Evolutionary conservation across 257 asterid species (phyloP), one percentile per base, ranked within the genome.

Genomic region (Nicotiana tabacum): DNA sequence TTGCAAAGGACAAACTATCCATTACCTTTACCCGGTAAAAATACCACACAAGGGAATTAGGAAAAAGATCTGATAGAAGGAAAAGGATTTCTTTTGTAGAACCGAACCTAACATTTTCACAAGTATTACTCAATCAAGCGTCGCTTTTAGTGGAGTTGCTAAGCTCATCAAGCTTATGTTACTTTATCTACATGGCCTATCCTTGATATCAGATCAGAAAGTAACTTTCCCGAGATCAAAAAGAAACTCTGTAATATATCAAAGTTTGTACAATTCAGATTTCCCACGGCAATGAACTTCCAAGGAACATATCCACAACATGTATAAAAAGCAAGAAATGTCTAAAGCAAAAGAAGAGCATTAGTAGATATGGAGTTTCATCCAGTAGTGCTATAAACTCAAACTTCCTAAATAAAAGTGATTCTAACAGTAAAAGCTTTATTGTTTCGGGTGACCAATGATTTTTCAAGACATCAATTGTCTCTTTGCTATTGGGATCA

Each of bases 371-470:
- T 15, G 8, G 15, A 27, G 64, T 48, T 51, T 27, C 62, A 27
- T 27, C 57, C 15, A 12, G 13, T 53, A 10, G 15, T 3, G 43
- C 43, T 48, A 64, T 27, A 74, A 48, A 74, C 80, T 48, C 3
- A 15, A 74, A 51, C 43, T 74, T 48, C 24, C 8, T 6, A 74
- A 74, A 27, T 32, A 32, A 3, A 32, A 32, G 35, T 32, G 35
- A 32, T 32, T 32, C 0, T 32, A 17, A 60, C 77, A 82, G n/a
- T 53, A 57, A 21, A 24, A 48, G 66, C 93, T 86, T 88, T 91
- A 98, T 90, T 94, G 91, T 93, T 96, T 81, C 95, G 94, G 86
- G 88, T 87, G 48, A 91, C 87, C 89, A 93, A 87, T 6, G 97
- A 93, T 83, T 89, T 96, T 89, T 89, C 87, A 96, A 87, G 87